Percentiles rank a stretch among this genome's conserved stretches.
phyloP scores from a whole-genome alignment of 2,329 filamentous ascomycete genomes.

The Arthroderma sp. region DNA sequence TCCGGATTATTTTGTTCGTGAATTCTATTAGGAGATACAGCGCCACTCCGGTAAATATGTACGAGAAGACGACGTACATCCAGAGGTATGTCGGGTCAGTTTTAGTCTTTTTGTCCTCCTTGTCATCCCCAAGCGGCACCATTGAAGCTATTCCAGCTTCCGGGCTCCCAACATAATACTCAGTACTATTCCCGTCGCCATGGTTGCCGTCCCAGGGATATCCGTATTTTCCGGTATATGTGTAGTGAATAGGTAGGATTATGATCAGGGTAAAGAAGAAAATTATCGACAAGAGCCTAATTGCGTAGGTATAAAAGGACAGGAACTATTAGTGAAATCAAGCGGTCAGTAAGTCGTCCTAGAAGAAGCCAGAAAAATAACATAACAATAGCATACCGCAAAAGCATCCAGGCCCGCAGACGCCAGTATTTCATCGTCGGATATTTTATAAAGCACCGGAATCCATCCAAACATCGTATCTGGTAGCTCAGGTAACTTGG shows the following conservation, averaged over 20 bases:
- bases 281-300: constrained; percentile 65
- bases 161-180: constrained; percentile 19
- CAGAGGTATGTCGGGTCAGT: constrained; percentile 53
- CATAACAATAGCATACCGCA: constrained; percentile 48
- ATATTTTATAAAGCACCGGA: constrained; percentile 66
- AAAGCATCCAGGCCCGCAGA: constrained; percentile 91
- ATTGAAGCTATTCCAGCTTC: constrained; percentile 11
- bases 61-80: constrained; percentile 91
- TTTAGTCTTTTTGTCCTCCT: constrained; percentile 20
- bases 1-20: constrained; percentile 71
- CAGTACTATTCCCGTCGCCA: constrained; percentile 23
- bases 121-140: constrained; percentile 6
- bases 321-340: constrained; percentile 47
- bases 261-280: constrained; percentile 70
- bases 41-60: constrained; percentile 73
- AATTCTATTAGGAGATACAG: constrained; percentile 72
- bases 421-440: constrained; percentile 75
- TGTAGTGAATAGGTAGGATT: constrained; percentile 72
- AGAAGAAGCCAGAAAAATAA: no score
- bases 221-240: constrained; percentile 40
- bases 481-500: constrained; percentile 62
- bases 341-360: background rate
- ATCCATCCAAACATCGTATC: constrained; percentile 90
- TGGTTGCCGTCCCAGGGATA: constrained; percentile 21
- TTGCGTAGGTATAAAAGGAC: constrained; percentile 89